Evolutionary conservation across 2,329 filamentous ascomycete species (phyloP).

Genomic region (Neodidymelliopsis sp.): DNA sequence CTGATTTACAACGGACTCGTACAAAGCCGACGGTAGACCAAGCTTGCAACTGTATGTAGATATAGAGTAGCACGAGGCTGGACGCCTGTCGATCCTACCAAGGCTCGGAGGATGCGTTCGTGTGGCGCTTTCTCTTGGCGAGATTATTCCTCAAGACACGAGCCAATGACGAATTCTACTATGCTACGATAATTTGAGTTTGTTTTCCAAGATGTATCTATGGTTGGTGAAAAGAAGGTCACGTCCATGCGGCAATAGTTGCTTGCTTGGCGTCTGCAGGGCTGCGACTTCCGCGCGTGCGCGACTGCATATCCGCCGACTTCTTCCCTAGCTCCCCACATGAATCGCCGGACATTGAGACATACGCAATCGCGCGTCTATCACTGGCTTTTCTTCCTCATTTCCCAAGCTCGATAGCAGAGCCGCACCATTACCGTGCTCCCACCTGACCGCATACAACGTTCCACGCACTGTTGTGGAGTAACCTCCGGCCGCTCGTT

Average conservation of each 20-base stretch:
- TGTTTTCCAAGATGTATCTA: background rate
- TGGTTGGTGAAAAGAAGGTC: background rate
- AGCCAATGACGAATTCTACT: background rate
- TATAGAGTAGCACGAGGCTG: constrained; percentile 10
- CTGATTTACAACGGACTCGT: background rate
- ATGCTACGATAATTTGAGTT: too few relatives aligned
- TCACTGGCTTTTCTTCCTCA: constrained; percentile 17
- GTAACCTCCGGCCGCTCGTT: constrained; percentile 32
- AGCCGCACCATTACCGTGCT: constrained; percentile 2
- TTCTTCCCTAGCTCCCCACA: constrained; percentile 24
- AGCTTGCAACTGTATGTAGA: constrained; percentile 5
- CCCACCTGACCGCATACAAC: constrained; percentile 11
- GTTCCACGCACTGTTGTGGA: constrained; percentile 16
- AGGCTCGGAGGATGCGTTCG: constrained; percentile 5
- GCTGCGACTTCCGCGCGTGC: constrained; percentile 17
- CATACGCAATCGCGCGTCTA: constrained; percentile 32
- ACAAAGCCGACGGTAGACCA: background rate
- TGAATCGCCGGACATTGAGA: constrained; percentile 20
- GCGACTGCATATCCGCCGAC: constrained; percentile 19
- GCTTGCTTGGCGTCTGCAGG: constrained; percentile 11
- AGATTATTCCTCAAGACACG: constrained; percentile 14
- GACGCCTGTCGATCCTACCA: constrained; percentile 19
- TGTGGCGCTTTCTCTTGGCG: constrained; percentile 23
- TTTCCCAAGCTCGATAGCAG: constrained; percentile 12
- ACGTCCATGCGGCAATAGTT: background rate